Percentiles rank a stretch among this genome's conserved stretches.
These are phyloP conservation scores for Monosporascus sp. DNA, from an alignment of 2,329 filamentous ascomycete species.

Conservation along the genomic window DNA sequence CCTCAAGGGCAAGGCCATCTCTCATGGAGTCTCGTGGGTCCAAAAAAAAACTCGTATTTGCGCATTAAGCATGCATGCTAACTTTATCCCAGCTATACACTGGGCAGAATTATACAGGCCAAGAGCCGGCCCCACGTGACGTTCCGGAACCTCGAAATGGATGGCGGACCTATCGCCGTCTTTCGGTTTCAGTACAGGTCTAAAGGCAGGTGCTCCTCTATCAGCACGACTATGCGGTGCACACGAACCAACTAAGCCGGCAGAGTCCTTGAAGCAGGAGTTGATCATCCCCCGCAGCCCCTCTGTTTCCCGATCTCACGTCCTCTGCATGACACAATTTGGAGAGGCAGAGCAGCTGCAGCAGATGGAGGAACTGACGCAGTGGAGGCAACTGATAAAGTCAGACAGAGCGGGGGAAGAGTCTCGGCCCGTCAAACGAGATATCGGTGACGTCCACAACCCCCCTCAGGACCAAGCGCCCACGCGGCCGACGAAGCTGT, in stretches of 20 bases:
- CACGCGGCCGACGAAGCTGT: conserved; percentile 6
- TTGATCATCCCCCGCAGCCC: conserved; percentile 24
- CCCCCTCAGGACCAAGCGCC: conserved; percentile 11
- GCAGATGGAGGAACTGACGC: conserved; percentile 15
- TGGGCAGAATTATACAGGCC: not conserved
- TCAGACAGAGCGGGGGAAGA: conserved; percentile 9
- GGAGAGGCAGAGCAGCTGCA: conserved; percentile 18
- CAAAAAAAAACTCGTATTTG: not conserved
- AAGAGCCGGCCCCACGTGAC: not conserved
- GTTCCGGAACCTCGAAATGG: conserved; percentile 1
- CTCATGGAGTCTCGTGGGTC: conserved; percentile 26
- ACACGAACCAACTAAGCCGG: not conserved
- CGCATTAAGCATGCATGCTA: not conserved
- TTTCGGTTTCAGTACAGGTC: conserved; percentile 30
- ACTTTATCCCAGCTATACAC: conserved; percentile 6
- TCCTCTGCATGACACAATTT: conserved; percentile 11
- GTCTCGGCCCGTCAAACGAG: conserved; percentile 16
- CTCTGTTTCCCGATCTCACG: conserved; percentile 7
- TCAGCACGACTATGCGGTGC: not conserved
- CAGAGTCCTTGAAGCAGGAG: conserved; percentile 25
- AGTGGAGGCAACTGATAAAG: not conserved
- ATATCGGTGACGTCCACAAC: conserved; percentile 15
- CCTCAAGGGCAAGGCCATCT: conserved; percentile 27
- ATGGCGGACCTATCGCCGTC: conserved; percentile 16
- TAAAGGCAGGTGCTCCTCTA: conserved; percentile 14